Evolutionary conservation across 2,329 filamentous ascomycete genomes (phyloP).

Genomic region (Hymenoscyphus scutula): DNA sequence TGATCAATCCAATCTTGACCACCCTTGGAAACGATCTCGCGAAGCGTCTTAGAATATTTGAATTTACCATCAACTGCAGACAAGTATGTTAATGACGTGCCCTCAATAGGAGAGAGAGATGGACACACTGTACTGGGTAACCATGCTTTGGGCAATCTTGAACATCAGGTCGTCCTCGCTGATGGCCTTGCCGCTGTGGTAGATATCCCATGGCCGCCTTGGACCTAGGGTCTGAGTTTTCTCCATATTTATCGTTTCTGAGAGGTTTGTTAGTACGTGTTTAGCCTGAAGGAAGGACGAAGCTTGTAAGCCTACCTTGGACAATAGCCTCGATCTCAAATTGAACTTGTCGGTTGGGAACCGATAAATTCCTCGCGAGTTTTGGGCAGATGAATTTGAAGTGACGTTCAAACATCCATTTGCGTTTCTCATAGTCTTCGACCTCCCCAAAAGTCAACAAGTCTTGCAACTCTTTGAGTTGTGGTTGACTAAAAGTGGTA

Average conservation of each 20-base stretch:
- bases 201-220: slow-evolving; percentile 6
- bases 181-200: not conserved
- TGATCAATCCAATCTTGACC: slow-evolving; percentile 9
- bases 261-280: not conserved
- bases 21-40: not conserved
- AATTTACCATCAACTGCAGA: slow-evolving; percentile 4
- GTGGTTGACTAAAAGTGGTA: not conserved
- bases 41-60: slow-evolving; percentile 7
- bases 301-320: not conserved
- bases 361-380: not conserved
- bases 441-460: not conserved
- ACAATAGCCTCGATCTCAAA: not conserved
- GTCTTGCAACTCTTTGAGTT: not conserved
- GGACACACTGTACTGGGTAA: slow-evolving; percentile 7
- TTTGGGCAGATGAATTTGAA: not conserved
- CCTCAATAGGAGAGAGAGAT: not conserved
- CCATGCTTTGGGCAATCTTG: slow-evolving; percentile 8
- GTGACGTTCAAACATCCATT: not conserved
- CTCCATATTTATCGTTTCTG: not conserved
- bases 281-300: not conserved
- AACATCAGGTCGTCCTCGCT: not conserved
- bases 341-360: not conserved
- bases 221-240: not conserved
- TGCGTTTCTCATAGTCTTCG: not conserved
- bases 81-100: not conserved